Conservation (phyloP, 73 alveolate genomes). For the Tetrahymena thermophila region DNA sequence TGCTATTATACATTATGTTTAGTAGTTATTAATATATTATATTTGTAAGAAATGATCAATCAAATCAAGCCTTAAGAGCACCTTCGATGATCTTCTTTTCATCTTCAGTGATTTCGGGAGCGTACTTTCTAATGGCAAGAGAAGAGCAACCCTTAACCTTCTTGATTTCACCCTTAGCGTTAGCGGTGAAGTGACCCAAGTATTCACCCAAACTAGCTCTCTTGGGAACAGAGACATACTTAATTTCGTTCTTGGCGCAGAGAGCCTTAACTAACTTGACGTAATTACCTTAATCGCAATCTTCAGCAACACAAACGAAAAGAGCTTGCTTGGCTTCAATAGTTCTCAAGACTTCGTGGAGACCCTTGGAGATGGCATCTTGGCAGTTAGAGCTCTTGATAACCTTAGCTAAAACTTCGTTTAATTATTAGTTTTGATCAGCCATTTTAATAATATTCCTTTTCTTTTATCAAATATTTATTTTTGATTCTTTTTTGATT, state of each 20-base stretch:
- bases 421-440: not conserved
- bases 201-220: not conserved
- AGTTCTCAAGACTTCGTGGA: constrained; percentile 2
- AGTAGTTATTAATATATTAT: not conserved
- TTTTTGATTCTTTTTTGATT: not conserved
- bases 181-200: constrained; percentile 4
- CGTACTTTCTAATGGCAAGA: not conserved
- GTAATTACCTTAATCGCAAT: not conserved
- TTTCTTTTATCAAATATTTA: not conserved
- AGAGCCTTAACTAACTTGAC: not conserved
- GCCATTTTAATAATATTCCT: not conserved
- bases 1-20: not conserved
- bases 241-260: not conserved
- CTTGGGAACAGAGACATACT: not conserved
- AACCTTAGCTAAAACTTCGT: not conserved
- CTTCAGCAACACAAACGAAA: constrained; percentile 2
- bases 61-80: not conserved
- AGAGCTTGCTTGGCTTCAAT: not conserved
- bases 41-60: not conserved
- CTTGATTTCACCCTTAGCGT: constrained; percentile 2
- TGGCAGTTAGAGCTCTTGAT: constrained; percentile 5
- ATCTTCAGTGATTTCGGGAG: constrained; percentile 4
- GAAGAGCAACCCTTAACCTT: not conserved
- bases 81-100: constrained; percentile 3
- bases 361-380: constrained; percentile 6